Evolutionary conservation across 169 alveolate genomes (phyloP), one percentile per base, ranked within the genome.

Genomic region (Eimeria sp.): DNA sequence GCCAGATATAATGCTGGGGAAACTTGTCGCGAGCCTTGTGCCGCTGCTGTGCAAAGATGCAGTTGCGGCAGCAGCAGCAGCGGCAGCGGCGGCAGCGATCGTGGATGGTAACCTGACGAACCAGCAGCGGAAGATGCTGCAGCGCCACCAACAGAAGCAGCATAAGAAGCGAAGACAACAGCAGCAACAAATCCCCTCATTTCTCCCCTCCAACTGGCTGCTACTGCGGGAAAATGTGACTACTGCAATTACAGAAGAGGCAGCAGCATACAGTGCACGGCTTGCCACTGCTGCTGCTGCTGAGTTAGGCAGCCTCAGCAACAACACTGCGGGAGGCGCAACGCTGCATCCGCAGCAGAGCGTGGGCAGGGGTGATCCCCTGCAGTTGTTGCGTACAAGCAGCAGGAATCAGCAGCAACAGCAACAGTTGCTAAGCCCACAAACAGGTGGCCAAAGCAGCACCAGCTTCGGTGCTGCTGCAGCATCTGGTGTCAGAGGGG

Each of bases 81-180:
- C 90, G 10, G 90, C 90, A 10, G 90, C 90, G 10, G 90, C 90
- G 49, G 90, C 90, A 60, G 90, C 90, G 6, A 83, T 83, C 43
- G 90, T 83, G 6, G 90, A 83, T 33, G 90, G 54, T n/a, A 83
- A 60, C 90, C 74, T 83, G 77, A 83, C 90, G 60, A 54, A 20
- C 54, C 90, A 83, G 77, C 90, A 83, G 90, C 90, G 90, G 76
- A 83, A 83, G 90, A 54, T 83, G 90, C 33, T 83, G 54, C 90
- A 83, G 60, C 90, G 90, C 37, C 90, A 83, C 76, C 90, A 83
- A 25, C 90, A 83, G 90, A 83, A 83, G 77, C 90, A 83, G 77
- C 90, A 83, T 43, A 83, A 83, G 74, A 83, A 83, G 74, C 71
- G 76, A 76, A 46, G 90, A 56, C 90, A 83, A 23, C 90, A 83